Percentiles rank a stretch among this genome's conserved stretches.
phyloP scores from a whole-genome alignment of 1,284 basidiomycete genomes.

The Veloboletus limbatus region DNA sequence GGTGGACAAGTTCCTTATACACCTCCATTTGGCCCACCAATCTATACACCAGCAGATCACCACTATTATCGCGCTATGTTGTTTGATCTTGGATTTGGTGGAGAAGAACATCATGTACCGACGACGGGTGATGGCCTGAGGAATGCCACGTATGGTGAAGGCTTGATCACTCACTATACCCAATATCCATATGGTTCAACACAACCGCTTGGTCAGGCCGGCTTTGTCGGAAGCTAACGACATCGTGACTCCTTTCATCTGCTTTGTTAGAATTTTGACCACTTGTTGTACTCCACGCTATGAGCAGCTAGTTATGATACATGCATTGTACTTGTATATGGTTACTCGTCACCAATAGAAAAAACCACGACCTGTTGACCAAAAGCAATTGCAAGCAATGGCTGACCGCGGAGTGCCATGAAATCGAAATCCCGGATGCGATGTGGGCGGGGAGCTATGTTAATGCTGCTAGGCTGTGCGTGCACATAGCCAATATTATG shows the following conservation, averaged over 20 bases:
- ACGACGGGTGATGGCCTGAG: conserved; percentile 25
- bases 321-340: conserved; percentile 20
- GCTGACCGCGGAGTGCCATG: conserved; percentile 52
- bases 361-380: conserved; percentile 54
- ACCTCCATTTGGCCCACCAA: conserved; percentile 13
- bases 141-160: conserved; percentile 25
- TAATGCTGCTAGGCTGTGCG: conserved; percentile 58
- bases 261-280: conserved; percentile 8
- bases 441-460: conserved; percentile 57
- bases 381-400: conserved; percentile 63
- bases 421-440: conserved; percentile 75
- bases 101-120: conserved; percentile 36
- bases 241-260: not conserved
- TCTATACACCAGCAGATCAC: conserved; percentile 49
- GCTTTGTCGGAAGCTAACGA: conserved; percentile 24
- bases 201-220: conserved; percentile 24
- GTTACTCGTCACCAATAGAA: conserved; percentile 46
- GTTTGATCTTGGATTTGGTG: conserved; percentile 61
- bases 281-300: conserved; percentile 8
- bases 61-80: conserved; percentile 72
- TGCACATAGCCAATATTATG: conserved; percentile 63
- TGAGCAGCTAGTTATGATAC: conserved; percentile 14
- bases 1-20: conserved; percentile 18
- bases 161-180: conserved; percentile 28
- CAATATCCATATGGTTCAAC: conserved; percentile 33